A percentile compares a stretch with the other conserved stretches of the same genome.
These are phyloP conservation scores for Chamaecrista fasciculata DNA, from an alignment of 306 rosid species.

Conservation along the genomic window DNA sequence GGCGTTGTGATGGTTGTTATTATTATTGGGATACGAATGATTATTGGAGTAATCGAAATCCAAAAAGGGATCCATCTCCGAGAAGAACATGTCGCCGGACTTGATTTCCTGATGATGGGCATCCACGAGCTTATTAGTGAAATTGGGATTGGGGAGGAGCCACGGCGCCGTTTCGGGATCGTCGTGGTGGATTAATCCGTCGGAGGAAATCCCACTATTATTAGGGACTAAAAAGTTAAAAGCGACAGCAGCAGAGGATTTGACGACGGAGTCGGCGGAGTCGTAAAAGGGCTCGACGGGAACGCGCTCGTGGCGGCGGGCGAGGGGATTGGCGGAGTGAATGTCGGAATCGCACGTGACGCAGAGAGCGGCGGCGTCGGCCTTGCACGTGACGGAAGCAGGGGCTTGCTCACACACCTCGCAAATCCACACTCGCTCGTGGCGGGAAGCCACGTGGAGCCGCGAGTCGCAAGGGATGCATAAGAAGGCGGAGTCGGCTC, in stretches of 20 bases:
- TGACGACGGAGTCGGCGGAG: conserved; percentile 36
- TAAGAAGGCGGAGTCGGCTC: conserved; percentile 52
- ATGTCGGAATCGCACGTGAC: conserved; percentile 67
- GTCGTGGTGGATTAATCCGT: background rate
- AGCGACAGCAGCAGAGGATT: conserved; percentile 18
- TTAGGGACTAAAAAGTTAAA: conserved; percentile 19
- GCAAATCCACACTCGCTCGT: conserved; percentile 69
- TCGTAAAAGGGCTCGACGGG: conserved; percentile 59
- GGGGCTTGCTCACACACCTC: conserved; percentile 78
- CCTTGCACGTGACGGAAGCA: conserved; percentile 52
- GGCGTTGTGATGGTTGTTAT: conserved; percentile 15
- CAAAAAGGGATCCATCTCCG: conserved; percentile 52
- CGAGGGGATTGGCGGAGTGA: conserved; percentile 67
- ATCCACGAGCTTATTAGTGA: conserved; percentile 36
- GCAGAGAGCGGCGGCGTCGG: conserved; percentile 71
- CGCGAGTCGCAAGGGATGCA: conserved; percentile 54
- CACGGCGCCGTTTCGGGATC: conserved; percentile 33
- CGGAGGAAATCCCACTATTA: conserved; percentile 9
- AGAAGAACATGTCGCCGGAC: conserved; percentile 40
- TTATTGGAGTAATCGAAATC: conserved; percentile 53
- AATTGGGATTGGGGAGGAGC: conserved; percentile 35
- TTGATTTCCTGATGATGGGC: conserved; percentile 42
- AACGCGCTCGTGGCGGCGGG: conserved; percentile 65
- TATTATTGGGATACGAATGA: conserved; percentile 27
- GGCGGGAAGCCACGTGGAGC: conserved; percentile 53